phyloP scores from a whole-genome alignment of 345 rosid genomes.

The Bruguiera sexangula region DNA sequence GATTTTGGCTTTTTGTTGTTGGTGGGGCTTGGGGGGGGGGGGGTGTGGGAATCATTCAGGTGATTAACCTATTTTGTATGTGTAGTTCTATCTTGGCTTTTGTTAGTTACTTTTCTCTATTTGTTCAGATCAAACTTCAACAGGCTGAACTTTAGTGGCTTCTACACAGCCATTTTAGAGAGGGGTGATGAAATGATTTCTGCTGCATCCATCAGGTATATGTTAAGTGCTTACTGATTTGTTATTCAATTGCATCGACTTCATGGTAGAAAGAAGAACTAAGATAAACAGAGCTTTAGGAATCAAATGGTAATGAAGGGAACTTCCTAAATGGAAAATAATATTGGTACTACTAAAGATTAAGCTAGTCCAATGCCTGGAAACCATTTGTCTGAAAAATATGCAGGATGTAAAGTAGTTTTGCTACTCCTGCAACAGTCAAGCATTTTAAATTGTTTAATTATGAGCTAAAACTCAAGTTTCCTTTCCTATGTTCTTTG shows the following conservation, averaged over 20 bases:
- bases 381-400: background rate
- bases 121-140: conserved; percentile 69
- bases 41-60: conserved; percentile 40
- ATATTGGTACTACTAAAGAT: background rate
- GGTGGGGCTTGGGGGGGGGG: too few species aligned
- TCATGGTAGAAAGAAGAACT: background rate
- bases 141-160: conserved; percentile 70
- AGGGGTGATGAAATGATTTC: conserved; percentile 86
- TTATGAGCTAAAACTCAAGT: background rate
- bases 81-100: background rate
- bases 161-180: conserved; percentile 75
- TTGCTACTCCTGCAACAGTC: background rate
- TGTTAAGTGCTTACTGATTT: conserved; percentile 5
- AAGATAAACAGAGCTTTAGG: too few species aligned
- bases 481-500: background rate
- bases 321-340: background rate
- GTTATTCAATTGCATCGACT: background rate
- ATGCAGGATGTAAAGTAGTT: background rate
- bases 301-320: conserved; percentile 1
- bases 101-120: conserved; percentile 6
- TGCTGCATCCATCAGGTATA: conserved; percentile 78
- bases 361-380: background rate
- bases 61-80: conserved; percentile 37
- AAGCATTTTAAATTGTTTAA: background rate
- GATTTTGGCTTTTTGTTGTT: background rate